These are phyloP conservation scores for Citrus trifoliata DNA, from an alignment of 345 rosid species.

Conservation along the genomic window DNA sequence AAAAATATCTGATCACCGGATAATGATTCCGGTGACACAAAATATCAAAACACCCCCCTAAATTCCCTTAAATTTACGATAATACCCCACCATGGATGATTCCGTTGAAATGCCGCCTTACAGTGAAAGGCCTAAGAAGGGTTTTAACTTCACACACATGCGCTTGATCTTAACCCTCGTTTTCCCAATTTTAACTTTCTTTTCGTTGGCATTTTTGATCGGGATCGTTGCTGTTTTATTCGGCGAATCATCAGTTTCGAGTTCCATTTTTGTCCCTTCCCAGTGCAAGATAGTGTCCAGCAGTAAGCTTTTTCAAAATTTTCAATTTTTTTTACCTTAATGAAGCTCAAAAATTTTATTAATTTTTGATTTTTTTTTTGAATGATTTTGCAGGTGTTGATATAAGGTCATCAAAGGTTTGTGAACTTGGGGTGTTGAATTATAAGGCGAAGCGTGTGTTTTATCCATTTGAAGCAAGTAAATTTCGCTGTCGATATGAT, in stretches of 20 bases:
- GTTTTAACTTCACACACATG: constrained; percentile 21
- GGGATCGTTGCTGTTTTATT: constrained; percentile 41
- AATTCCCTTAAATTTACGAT: background rate
- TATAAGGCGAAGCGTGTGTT: constrained; percentile 66
- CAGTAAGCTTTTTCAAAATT: constrained; percentile 37
- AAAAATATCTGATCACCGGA: background rate
- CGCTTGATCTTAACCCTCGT: constrained; percentile 47
- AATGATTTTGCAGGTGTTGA: constrained; percentile 64
- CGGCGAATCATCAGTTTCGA: constrained; percentile 43
- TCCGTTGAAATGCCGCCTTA: constrained; percentile 21
- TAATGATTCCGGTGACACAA: background rate
- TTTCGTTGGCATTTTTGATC: constrained; percentile 36
- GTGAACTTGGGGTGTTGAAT: constrained; percentile 73
- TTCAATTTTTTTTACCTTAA: no score
- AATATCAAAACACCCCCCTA: background rate
- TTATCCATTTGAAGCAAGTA: constrained; percentile 59
- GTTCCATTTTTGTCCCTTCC: no score
- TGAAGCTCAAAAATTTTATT: background rate
- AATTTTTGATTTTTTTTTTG: background rate
- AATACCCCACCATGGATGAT: constrained; percentile 34
- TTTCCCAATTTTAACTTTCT: constrained; percentile 44
- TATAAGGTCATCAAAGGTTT: constrained; percentile 83
- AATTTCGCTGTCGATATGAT: constrained; percentile 84
- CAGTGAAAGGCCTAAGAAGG: constrained; percentile 24
- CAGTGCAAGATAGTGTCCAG: constrained; percentile 86